phyloP scores from a whole-genome alignment of 1,284 basidiomycete species.

The Pholiota adiposa region DNA sequence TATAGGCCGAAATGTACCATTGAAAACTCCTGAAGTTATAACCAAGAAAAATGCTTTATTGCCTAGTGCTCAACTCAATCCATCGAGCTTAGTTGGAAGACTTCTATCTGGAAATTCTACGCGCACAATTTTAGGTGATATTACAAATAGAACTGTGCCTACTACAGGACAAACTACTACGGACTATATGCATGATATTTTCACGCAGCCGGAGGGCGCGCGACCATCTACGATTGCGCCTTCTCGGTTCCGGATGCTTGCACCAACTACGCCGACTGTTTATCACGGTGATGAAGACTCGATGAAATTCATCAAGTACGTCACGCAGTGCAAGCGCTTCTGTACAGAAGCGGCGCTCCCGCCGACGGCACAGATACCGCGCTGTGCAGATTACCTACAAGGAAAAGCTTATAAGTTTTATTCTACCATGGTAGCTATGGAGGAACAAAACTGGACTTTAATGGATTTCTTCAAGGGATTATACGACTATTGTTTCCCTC shows the following conservation, averaged over 20 bases:
- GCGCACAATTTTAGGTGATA: not conserved
- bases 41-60: not conserved
- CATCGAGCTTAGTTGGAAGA: conserved; percentile 10
- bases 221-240: not conserved
- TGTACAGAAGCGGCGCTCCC: conserved; percentile 10
- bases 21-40: not conserved
- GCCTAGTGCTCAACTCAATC: conserved; percentile 6
- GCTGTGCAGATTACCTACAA: conserved; percentile 8
- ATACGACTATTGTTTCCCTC: conserved; percentile 15
- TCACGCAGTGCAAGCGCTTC: conserved; percentile 15
- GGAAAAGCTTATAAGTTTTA: conserved; percentile 10
- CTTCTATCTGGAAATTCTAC: not conserved
- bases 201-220: not conserved
- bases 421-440: conserved; percentile 6
- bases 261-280: conserved; percentile 11
- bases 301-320: conserved; percentile 18
- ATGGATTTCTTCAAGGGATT: conserved; percentile 7
- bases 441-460: not conserved
- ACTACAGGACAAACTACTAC: no score
- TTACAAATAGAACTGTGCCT: not conserved
- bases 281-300: conserved; percentile 17
- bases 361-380: conserved; percentile 3
- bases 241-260: conserved; percentile 3
- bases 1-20: not conserved
- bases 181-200: not conserved